Conservation (phyloP, 805 yeast species). For the Candida sonorensis region DNA sequence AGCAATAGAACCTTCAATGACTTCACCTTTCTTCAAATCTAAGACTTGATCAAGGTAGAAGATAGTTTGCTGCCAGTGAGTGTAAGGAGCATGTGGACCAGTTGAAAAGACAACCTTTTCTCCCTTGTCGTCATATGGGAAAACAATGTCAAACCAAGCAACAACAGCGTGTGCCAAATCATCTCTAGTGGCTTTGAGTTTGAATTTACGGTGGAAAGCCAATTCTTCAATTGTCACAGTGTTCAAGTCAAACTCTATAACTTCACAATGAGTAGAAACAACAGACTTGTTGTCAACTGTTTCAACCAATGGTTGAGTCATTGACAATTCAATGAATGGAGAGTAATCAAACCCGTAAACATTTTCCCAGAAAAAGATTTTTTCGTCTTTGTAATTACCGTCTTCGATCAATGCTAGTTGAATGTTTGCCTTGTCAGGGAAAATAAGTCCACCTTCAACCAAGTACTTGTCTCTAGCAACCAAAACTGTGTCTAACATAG, state of each 20-base stretch:
- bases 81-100: slow-evolving; percentile 89
- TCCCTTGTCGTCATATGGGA: slow-evolving; percentile 52
- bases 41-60: slow-evolving; percentile 82
- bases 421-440: slow-evolving; percentile 91
- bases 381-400: slow-evolving; percentile 84
- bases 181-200: slow-evolving; percentile 64
- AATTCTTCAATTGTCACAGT: slow-evolving; percentile 80
- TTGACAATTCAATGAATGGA: slow-evolving; percentile 80
- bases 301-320: slow-evolving; percentile 93
- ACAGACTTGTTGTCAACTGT: slow-evolving; percentile 75
- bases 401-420: slow-evolving; percentile 91
- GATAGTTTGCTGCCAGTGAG: slow-evolving; percentile 99
- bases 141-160: slow-evolving; percentile 92
- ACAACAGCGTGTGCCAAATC: slow-evolving; percentile 85
- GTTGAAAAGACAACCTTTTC: slow-evolving; percentile 76
- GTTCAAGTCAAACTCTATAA: slow-evolving; percentile 82
- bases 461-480: slow-evolving; percentile 89
- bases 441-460: slow-evolving; percentile 76
- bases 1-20: slow-evolving; percentile 61
- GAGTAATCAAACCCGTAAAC: slow-evolving; percentile 96
- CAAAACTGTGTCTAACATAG: slow-evolving; percentile 95
- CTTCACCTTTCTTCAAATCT: slow-evolving; percentile 70
- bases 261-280: slow-evolving; percentile 61
- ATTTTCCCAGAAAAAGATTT: slow-evolving; percentile 90
- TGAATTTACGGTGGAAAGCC: slow-evolving; percentile 66